Conservation (phyloP, 192 early-diverging fungal species). For the Thamnidium elegans region DNA sequence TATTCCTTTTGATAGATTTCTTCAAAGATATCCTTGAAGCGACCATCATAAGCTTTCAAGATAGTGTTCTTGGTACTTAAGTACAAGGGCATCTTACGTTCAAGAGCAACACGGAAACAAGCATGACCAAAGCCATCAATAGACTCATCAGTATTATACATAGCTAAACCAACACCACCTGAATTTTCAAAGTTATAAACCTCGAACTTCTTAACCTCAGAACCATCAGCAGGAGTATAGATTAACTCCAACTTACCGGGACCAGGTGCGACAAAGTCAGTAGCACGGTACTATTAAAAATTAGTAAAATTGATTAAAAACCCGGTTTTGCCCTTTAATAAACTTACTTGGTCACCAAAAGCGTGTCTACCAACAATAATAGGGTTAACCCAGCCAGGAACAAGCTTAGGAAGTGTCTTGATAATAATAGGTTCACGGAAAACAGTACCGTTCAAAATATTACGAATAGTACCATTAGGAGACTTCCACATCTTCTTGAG, state of each 20-base stretch:
- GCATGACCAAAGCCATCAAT: slow-evolving; percentile 92
- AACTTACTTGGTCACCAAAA: slow-evolving; percentile 84
- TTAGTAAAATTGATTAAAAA: background rate
- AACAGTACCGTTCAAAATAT: slow-evolving; percentile 95
- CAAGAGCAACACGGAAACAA: slow-evolving; percentile 91
- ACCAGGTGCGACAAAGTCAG: slow-evolving; percentile 89
- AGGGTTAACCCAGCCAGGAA: slow-evolving; percentile 93
- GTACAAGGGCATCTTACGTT: slow-evolving; percentile 90
- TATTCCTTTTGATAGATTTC: slow-evolving; percentile 85
- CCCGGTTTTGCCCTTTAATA: background rate
- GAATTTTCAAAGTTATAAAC: slow-evolving; percentile 84
- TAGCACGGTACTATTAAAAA: slow-evolving; percentile 79
- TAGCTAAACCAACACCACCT: slow-evolving; percentile 89
- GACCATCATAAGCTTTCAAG: slow-evolving; percentile 93
- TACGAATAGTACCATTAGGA: slow-evolving; percentile 96
- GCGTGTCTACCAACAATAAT: slow-evolving; percentile 97
- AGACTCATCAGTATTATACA: slow-evolving; percentile 94
- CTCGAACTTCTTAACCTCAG: slow-evolving; percentile 56
- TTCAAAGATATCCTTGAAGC: slow-evolving; percentile 98
- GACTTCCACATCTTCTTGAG: slow-evolving; percentile 98
- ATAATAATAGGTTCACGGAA: slow-evolving; percentile 98
- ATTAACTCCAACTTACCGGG: slow-evolving; percentile 89
- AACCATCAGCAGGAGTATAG: slow-evolving; percentile 86
- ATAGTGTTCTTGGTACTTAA: slow-evolving; percentile 98
- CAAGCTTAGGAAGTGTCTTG: slow-evolving; percentile 85